Evolutionary conservation across 345 rosid species (phyloP).

Genomic region (Corchorus capsularis): DNA sequence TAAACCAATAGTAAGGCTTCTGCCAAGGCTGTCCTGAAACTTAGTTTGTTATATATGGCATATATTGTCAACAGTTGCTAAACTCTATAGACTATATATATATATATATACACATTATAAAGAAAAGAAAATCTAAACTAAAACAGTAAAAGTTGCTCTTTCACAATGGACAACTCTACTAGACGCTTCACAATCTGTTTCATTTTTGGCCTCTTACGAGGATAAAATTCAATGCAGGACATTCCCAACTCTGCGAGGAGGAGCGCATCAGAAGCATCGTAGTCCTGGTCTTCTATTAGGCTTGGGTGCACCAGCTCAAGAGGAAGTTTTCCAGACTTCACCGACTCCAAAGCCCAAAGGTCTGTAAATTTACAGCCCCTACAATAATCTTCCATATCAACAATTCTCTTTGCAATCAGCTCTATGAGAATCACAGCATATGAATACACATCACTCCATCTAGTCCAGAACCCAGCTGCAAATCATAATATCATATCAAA

Average conservation of each 20-base stretch:
- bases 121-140: too few species aligned
- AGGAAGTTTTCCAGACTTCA: not conserved
- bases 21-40: too few species aligned
- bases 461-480: not conserved
- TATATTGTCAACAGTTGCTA: too few species aligned
- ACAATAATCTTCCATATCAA: not conserved
- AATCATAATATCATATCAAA: not conserved
- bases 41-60: too few species aligned
- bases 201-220: too few species aligned
- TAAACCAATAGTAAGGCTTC: too few species aligned
- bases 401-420: not conserved
- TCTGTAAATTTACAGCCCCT: not conserved
- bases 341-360: not conserved
- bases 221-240: too few species aligned
- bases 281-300: not conserved
- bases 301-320: not conserved
- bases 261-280: not conserved
- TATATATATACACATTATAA: too few species aligned
- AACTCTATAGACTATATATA: too few species aligned
- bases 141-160: too few species aligned
- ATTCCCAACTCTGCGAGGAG: not conserved
- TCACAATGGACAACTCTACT: too few species aligned
- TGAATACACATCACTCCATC: not conserved
- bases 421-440: not conserved
- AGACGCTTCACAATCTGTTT: too few species aligned